Base-by-base conservation (phyloP, 2,329 filamentous ascomycete species). In the Arthrobotrys sphaeroides region DNA sequence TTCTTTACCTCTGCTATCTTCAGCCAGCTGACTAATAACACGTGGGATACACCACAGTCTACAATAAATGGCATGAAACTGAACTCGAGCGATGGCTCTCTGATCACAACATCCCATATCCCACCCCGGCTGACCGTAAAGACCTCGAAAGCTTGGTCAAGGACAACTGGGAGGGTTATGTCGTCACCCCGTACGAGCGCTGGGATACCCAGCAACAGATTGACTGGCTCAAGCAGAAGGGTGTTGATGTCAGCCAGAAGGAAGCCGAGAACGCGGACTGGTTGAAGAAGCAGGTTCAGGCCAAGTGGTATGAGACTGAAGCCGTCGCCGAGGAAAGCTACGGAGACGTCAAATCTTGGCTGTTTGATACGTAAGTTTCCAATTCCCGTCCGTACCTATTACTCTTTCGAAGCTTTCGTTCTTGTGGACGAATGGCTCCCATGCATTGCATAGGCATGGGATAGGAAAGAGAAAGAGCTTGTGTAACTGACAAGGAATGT, bases 21-120 rank as follows among this genome's bases (percentile, higher is more conserved):
- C n/a, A n/a, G n/a, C n/a, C n/a, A n/a, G 73, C 69, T 73, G 36
- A 6, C 22, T 7, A n/a, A n/a, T 2, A 28, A 24, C 61, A 3
- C 18, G 18, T n/a, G 31, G 24, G 22, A 20, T 13, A n/a, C n/a
- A n/a, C n/a, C 13, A 7, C 49, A 75, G 94, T 90, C 13, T 98
- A 98, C 87, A 97, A 98, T 85, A 97, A 95, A 83, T 99, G 95
- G 95, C 94, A 98, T 81, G 90, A 98, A 86, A 96, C 92, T 20
- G 95, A 99, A 86, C 89, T 99, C 28, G 94, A 99, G 85, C 89
- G 94, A 81, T 99, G 95, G 95, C 89, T 99, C 57, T 91, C 91
- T 28, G 95, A 99, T 82, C 88, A 98, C 84, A 89, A 94, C 82
- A 87, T 99, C 70, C 93, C 94, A 7, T 93, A 97, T 82, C 93